Percentiles rank a stretch among this genome's conserved stretches.
These are phyloP conservation scores for Clarireedia paspali DNA, from an alignment of 2,329 filamentous ascomycete species.

Conservation along the genomic window DNA sequence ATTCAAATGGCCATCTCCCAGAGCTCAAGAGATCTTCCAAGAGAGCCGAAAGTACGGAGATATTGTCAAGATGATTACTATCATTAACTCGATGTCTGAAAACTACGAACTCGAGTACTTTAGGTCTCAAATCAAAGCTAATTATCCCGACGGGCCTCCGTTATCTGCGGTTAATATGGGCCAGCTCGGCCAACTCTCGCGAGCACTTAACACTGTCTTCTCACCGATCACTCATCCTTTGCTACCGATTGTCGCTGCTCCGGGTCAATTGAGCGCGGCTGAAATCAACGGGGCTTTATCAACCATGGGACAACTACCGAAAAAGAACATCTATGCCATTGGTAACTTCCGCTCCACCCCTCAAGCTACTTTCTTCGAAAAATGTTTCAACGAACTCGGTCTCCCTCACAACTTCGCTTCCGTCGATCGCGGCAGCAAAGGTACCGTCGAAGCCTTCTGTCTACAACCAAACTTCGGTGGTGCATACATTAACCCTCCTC, in stretches of 20 bases:
- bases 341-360: constrained; percentile 62
- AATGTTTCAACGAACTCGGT: constrained; percentile 74
- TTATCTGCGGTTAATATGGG: constrained; percentile 85
- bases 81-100: constrained; percentile 73
- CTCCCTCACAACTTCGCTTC: constrained; percentile 74
- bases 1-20: constrained; percentile 73
- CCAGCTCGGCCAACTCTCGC: constrained; percentile 74
- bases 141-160: constrained; percentile 61
- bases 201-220: constrained; percentile 78
- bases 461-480: constrained; percentile 72
- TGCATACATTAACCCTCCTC: constrained; percentile 69
- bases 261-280: constrained; percentile 76
- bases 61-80: constrained; percentile 85
- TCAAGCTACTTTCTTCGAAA: constrained; percentile 79
- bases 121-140: constrained; percentile 63
- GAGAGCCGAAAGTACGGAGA: constrained; percentile 69
- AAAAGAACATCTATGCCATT: constrained; percentile 73
- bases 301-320: constrained; percentile 72
- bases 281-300: constrained; percentile 77
- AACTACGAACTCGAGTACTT: constrained; percentile 91
- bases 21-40: constrained; percentile 65
- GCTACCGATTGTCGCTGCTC: constrained; percentile 75
- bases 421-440: constrained; percentile 61
- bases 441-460: constrained; percentile 63
- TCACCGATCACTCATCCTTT: constrained; percentile 83